A percentile compares a stretch with the other conserved stretches of the same genome.
phyloP scores from a whole-genome alignment of 805 yeast species.

The Wickerhamiella lipophila region DNA sequence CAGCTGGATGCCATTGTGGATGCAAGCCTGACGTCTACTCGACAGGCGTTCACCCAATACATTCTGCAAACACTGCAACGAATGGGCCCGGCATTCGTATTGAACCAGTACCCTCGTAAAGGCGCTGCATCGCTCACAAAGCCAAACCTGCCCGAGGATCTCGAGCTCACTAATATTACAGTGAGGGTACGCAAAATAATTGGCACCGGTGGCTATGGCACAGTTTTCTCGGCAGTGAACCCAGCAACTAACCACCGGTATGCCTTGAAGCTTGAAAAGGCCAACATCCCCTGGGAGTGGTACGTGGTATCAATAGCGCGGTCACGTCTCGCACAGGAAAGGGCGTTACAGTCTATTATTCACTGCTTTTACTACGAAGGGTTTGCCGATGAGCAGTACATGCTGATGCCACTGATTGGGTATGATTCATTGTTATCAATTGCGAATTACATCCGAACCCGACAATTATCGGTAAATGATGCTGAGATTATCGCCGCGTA shows the following conservation, averaged over 20 bases:
- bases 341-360: slow-evolving; percentile 34
- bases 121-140: neutral
- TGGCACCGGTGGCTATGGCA: slow-evolving; percentile 74
- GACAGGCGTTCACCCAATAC: slow-evolving; percentile 5
- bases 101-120: neutral
- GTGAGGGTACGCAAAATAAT: slow-evolving; percentile 30
- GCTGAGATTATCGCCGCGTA: slow-evolving; percentile 56
- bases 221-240: slow-evolving; percentile 56
- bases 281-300: slow-evolving; percentile 63
- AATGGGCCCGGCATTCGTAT: neutral
- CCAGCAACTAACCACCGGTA: slow-evolving; percentile 39
- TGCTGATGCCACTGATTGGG: slow-evolving; percentile 47
- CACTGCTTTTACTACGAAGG: slow-evolving; percentile 40
- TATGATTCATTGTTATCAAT: slow-evolving; percentile 69
- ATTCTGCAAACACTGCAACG: neutral
- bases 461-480: slow-evolving; percentile 26
- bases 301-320: slow-evolving; percentile 54
- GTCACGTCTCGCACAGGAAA: slow-evolving; percentile 22
- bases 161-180: slow-evolving; percentile 5
- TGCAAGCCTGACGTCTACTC: slow-evolving; percentile 1
- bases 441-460: slow-evolving; percentile 32
- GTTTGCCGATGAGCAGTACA: slow-evolving; percentile 55
- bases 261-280: slow-evolving; percentile 59
- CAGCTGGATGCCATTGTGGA: slow-evolving; percentile 10
- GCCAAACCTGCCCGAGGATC: slow-evolving; percentile 1